These are phyloP conservation scores for Calvatia gigantea DNA, from an alignment of 768 basidiomycete species.

Conservation along the genomic window DNA sequence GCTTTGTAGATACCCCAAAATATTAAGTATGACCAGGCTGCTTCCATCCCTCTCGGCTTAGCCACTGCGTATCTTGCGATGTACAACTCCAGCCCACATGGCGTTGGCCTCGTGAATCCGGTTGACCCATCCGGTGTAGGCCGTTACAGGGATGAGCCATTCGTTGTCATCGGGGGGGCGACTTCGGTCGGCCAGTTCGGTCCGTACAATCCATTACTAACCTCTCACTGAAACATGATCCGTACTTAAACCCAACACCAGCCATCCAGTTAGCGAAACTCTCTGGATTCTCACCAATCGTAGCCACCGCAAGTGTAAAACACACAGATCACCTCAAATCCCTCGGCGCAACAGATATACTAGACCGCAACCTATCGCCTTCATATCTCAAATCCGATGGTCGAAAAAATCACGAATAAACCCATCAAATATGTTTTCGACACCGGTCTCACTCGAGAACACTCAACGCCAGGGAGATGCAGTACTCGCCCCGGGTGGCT, in stretches of 20 bases:
- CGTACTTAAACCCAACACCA: constrained; percentile 5
- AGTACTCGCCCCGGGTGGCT: constrained; percentile 30
- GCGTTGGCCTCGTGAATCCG: constrained; percentile 23
- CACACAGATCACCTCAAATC: constrained; percentile 27
- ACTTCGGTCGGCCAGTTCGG: constrained; percentile 26
- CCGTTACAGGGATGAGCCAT: constrained; percentile 27
- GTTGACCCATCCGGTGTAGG: constrained; percentile 20
- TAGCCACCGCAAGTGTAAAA: constrained; percentile 31
- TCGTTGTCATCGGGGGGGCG: constrained; percentile 27
- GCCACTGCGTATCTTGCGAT: constrained; percentile 34
- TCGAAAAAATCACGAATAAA: constrained; percentile 19
- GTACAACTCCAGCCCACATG: constrained; percentile 23
- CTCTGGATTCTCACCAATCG: constrained; percentile 39
- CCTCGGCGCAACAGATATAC: constrained; percentile 37
- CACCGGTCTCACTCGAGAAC: constrained; percentile 18
- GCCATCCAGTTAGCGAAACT: constrained; percentile 31
- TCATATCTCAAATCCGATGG: constrained; percentile 12
- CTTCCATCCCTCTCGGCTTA: constrained; percentile 36
- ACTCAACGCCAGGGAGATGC: constrained; percentile 24
- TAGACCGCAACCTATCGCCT: constrained; percentile 25
- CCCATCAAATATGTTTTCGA: constrained; percentile 24
- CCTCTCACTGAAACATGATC: too few species aligned
- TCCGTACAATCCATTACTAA: constrained; percentile 2
- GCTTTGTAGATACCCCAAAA: constrained; percentile 30
- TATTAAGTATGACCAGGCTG: constrained; percentile 35